These are phyloP conservation scores for Epichloe elymi DNA, from an alignment of 2,329 filamentous ascomycete genomes.

Conservation along the genomic window DNA sequence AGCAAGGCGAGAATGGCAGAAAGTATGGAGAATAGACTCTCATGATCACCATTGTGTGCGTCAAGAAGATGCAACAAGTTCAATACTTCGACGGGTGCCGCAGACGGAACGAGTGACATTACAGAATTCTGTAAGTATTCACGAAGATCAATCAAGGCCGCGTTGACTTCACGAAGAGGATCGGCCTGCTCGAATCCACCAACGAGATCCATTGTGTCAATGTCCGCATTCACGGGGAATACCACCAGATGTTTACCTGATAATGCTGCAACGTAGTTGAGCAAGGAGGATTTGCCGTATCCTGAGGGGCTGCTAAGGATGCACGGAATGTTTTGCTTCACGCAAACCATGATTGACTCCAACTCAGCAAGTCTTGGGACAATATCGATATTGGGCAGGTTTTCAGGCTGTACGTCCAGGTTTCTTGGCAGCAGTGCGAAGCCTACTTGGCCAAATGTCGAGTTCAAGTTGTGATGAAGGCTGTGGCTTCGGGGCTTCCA, in stretches of 20 bases:
- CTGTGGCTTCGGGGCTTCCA: slow-evolving; percentile 40
- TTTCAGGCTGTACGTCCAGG: slow-evolving; percentile 34
- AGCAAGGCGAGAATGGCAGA: slow-evolving; percentile 26
- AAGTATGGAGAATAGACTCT: slow-evolving; percentile 25
- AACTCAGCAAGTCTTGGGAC: slow-evolving; percentile 54
- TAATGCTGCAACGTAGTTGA: slow-evolving; percentile 68
- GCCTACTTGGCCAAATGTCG: slow-evolving; percentile 62
- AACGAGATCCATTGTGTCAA: slow-evolving; percentile 93
- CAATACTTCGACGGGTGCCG: slow-evolving; percentile 33
- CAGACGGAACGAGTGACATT: slow-evolving; percentile 33
- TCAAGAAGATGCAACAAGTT: slow-evolving; percentile 38
- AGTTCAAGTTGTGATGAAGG: slow-evolving; percentile 58
- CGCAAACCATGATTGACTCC: slow-evolving; percentile 76
- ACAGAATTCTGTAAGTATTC: slow-evolving; percentile 38
- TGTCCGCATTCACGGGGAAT: slow-evolving; percentile 84
- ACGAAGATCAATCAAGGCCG: slow-evolving; percentile 35
- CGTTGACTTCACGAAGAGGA: slow-evolving; percentile 56
- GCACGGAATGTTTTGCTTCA: slow-evolving; percentile 77
- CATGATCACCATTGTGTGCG: slow-evolving; percentile 23
- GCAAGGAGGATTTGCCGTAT: slow-evolving; percentile 70
- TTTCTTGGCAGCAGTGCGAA: slow-evolving; percentile 57
- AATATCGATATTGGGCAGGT: slow-evolving; percentile 36
- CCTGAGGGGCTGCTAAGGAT: slow-evolving; percentile 79
- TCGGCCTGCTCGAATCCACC: slow-evolving; percentile 95
- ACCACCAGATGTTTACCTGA: slow-evolving; percentile 65